Evolutionary conservation across 2,329 filamentous ascomycete species (phyloP), one percentile per base, ranked within the genome.

Genomic region (Aspergillus glaucus): DNA sequence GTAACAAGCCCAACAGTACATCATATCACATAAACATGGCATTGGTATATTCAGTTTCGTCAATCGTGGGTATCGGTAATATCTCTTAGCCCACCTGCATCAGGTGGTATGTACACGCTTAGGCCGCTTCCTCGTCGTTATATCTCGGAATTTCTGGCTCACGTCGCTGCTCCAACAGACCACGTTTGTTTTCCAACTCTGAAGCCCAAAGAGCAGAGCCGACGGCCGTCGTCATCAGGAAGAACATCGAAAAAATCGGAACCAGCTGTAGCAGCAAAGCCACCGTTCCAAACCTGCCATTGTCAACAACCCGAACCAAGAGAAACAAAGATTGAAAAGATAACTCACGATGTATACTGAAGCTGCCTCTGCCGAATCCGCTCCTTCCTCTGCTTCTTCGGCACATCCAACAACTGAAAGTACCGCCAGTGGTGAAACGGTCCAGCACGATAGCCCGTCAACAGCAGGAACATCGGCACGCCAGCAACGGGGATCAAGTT

Each of bases 371-470:
- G 75, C 50, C 77, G 78, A 24, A 92, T 80, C 59, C 87, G 88
- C 24, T 74, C 74, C 60, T 88, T 88, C 54, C 82, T 78, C 63
- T 94, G 81, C 58, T 86, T 83, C 66, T 85, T 89, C 37, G 79
- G 79, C 55, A 94, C 76, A 0, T 85, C 87, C 37, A 84, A 77
- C 44, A 98, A 75, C 60, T 90, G 81, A 65, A 91, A 96, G 76
- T 93, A 96, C 50, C 93, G 78, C 75, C 91, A 93, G 59, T 96
- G 91, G 48, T 93, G 85, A 24, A 97, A 80, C 28, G 92, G 93
- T 0, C 93, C 92, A 4, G 89, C 82, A 22, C 92, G 79, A 43
- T 91, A 88, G 1, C 92, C 93, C 0, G 91, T 96, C 56, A 95
- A 79, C 48, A 95, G 70, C 52, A 98, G 79, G 66, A 96, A 98